Conservation (phyloP, 306 rosid genomes). For the Citrullus amarus region DNA sequence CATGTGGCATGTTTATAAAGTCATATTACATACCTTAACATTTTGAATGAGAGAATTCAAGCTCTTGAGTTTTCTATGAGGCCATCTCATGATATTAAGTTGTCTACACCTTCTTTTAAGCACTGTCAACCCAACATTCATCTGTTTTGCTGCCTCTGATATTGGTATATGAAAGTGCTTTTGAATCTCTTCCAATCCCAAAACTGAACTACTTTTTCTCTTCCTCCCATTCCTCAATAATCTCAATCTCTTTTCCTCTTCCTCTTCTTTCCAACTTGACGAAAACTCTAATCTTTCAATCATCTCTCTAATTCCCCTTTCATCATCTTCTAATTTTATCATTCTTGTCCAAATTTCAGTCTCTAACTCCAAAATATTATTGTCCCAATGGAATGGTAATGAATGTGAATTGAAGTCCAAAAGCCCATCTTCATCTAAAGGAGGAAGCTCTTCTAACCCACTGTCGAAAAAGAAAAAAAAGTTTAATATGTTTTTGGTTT, state of each 20-base stretch:
- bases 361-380: constrained; percentile 15
- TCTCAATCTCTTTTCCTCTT: constrained; percentile 2
- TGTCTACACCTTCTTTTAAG: constrained; percentile 74
- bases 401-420: constrained; percentile 6
- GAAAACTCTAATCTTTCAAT: constrained; percentile 2
- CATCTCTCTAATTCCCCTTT: not conserved
- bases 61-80: constrained; percentile 75
- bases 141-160: constrained; percentile 45
- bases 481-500: too few species aligned
- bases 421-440: constrained; percentile 11
- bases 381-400: constrained; percentile 8
- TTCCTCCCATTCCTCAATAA: not conserved
- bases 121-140: constrained; percentile 61
- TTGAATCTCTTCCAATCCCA: constrained; percentile 33
- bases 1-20: too few species aligned
- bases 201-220: not conserved
- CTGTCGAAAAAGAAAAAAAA: constrained; percentile 13
- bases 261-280: constrained; percentile 2
- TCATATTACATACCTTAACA: constrained; percentile 32
- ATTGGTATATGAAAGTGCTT: constrained; percentile 50
- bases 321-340: not conserved
- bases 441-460: constrained; percentile 15
- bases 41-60: constrained; percentile 44
- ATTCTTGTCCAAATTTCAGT: constrained; percentile 6
- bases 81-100: constrained; percentile 73